Evolutionary conservation across 495 filamentous ascomycete genomes (phyloP).

Genomic region (Podospora didyma): DNA sequence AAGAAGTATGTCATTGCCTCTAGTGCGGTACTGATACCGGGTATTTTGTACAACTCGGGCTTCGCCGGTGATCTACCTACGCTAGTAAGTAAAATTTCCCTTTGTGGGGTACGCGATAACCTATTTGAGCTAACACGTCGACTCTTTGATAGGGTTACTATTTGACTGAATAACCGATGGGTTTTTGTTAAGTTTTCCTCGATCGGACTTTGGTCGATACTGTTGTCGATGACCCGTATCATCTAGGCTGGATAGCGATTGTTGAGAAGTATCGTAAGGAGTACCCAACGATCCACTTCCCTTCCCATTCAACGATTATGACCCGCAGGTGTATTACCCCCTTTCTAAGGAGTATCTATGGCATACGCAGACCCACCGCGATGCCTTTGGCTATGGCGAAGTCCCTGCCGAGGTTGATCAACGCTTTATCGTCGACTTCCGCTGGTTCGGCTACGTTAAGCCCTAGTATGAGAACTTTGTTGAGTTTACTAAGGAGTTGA

Average conservation of each 20-base stretch:
- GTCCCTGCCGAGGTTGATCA: not conserved
- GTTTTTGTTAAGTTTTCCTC: not conserved
- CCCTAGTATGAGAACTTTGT: not conserved
- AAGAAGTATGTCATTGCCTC: no score
- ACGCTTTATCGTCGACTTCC: not conserved
- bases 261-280: not conserved
- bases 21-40: no score
- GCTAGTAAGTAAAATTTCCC: no score
- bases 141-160: no score
- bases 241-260: not conserved
- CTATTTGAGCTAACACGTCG: no score
- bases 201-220: not conserved
- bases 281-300: not conserved
- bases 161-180: no score
- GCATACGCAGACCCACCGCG: not conserved
- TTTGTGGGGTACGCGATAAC: no score
- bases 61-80: no score
- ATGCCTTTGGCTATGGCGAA: not conserved
- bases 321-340: not conserved
- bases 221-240: not conserved
- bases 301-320: not conserved
- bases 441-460: not conserved
- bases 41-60: no score
- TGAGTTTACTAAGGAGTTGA: not conserved
- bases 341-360: not conserved